Evolutionary conservation across 805 yeast genomes (phyloP).

Genomic region (Candida bentonensis): DNA sequence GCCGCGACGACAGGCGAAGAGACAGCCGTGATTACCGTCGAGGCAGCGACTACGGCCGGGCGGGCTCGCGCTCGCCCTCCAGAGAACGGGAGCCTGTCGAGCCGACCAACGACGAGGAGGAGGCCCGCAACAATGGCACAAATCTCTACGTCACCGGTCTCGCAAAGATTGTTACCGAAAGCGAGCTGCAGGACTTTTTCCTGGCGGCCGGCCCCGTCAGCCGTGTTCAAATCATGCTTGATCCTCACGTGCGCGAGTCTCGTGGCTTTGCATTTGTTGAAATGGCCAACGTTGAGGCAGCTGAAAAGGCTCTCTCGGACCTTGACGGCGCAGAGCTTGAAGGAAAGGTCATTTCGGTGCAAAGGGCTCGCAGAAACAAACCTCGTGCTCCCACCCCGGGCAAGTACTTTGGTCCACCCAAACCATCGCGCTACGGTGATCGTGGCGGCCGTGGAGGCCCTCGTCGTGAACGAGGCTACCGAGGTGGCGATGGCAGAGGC

Average conservation of each 20-base stretch:
- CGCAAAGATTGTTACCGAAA: constrained; percentile 17
- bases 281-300: constrained; percentile 28
- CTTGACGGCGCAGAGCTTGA: constrained; percentile 30
- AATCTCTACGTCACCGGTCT: constrained; percentile 23
- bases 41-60: not conserved
- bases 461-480: constrained; percentile 7
- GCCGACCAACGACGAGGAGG: constrained; percentile 13
- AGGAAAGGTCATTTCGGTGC: constrained; percentile 30
- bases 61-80: not conserved
- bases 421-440: constrained; percentile 7
- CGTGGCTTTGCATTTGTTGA: constrained; percentile 41
- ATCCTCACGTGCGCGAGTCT: constrained; percentile 29
- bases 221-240: constrained; percentile 29
- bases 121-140: constrained; percentile 20
- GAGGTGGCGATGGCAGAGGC: not conserved
- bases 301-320: constrained; percentile 30
- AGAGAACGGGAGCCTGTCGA: constrained; percentile 3
- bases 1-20: not conserved
- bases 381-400: constrained; percentile 27
- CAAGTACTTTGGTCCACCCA: constrained; percentile 22
- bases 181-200: constrained; percentile 17
- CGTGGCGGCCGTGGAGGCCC: constrained; percentile 10
- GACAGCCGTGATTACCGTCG: not conserved
- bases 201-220: constrained; percentile 17
- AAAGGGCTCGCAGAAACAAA: constrained; percentile 28